These are phyloP conservation scores for Phanerochaete carnosa DNA, from an alignment of 768 basidiomycete species.

Conservation along the genomic window DNA sequence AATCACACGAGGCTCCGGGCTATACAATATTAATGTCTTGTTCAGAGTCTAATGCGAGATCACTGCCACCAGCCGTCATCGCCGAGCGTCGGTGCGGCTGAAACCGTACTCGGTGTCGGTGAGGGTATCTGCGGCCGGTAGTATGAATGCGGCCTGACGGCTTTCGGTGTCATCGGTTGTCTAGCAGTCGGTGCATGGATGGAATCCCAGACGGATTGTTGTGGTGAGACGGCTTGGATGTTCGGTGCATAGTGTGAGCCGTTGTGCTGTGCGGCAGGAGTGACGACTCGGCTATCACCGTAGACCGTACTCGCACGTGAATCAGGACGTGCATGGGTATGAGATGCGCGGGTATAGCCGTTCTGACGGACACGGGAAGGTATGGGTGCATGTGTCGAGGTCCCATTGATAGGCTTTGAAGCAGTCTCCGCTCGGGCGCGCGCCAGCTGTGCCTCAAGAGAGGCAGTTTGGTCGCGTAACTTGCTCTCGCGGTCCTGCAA, in stretches of 20 bases:
- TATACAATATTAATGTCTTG: neutral
- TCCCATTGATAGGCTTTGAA: slow-evolving; percentile 20
- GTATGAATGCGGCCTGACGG: slow-evolving; percentile 22
- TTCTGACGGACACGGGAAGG: slow-evolving; percentile 41
- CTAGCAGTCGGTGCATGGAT: slow-evolving; percentile 50
- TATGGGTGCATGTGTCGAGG: slow-evolving; percentile 19
- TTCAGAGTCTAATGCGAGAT: neutral
- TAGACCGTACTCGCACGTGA: slow-evolving; percentile 70
- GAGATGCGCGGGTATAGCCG: slow-evolving; percentile 29
- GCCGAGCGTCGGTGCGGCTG: slow-evolving; percentile 63
- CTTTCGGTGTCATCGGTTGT: slow-evolving; percentile 27
- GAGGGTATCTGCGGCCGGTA: slow-evolving; percentile 48
- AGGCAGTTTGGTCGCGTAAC: slow-evolving; percentile 61
- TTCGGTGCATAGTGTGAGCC: slow-evolving; percentile 33
- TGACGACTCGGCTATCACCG: slow-evolving; percentile 42
- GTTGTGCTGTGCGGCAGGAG: slow-evolving; percentile 43
- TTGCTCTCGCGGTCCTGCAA: slow-evolving; percentile 68
- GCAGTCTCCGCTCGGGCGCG: slow-evolving; percentile 55
- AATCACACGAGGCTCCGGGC: neutral
- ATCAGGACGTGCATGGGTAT: slow-evolving; percentile 61
- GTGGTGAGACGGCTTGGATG: slow-evolving; percentile 46
- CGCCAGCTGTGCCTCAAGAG: slow-evolving; percentile 57
- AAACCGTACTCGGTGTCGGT: slow-evolving; percentile 76
- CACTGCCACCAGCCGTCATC: slow-evolving; percentile 81
- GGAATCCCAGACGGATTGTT: slow-evolving; percentile 69